Conservation (phyloP, 306 rosid species). For the Lupinus albus region DNA sequence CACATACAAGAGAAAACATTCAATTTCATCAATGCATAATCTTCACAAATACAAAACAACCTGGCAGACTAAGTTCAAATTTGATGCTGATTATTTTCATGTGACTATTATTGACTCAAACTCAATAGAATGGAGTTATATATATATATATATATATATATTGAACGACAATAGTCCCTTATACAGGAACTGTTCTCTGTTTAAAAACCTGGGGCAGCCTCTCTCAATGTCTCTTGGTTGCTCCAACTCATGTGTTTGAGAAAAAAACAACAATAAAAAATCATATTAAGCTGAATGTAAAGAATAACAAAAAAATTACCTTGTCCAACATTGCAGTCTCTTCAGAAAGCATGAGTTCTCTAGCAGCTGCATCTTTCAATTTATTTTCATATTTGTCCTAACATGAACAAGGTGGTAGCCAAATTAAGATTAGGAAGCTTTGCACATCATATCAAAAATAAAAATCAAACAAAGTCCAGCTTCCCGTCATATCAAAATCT, state of each 20-base stretch:
- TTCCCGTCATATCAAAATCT: background rate
- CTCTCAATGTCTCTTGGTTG: conserved; percentile 2
- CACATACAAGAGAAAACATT: conserved; percentile 28
- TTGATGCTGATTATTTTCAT: conserved; percentile 34
- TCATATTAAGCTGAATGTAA: conserved; percentile 15
- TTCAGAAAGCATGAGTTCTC: conserved; percentile 92
- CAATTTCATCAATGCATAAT: conserved; percentile 22
- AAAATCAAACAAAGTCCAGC: background rate
- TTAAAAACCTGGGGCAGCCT: conserved; percentile 18
- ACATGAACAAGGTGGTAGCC: conserved; percentile 23
- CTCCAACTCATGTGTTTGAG: conserved; percentile 7
- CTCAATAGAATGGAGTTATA: conserved; percentile 27
- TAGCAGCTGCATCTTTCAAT: conserved; percentile 87
- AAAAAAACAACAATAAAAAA: conserved; percentile 18
- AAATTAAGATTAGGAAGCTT: conserved; percentile 37
- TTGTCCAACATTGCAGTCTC: conserved; percentile 87
- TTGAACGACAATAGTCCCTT: conserved; percentile 22
- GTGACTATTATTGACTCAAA: conserved; percentile 35
- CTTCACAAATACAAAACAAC: conserved; percentile 16
- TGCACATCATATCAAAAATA: conserved; percentile 13
- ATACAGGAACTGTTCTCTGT: conserved; percentile 10
- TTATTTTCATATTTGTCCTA: conserved; percentile 81
- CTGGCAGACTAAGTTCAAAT: conserved; percentile 30
- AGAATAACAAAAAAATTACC: conserved; percentile 49
- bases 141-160: no score